Base-by-base conservation (phyloP, 1,284 basidiomycete genomes). In the Microbotryum lychnidis-dioicae region DNA sequence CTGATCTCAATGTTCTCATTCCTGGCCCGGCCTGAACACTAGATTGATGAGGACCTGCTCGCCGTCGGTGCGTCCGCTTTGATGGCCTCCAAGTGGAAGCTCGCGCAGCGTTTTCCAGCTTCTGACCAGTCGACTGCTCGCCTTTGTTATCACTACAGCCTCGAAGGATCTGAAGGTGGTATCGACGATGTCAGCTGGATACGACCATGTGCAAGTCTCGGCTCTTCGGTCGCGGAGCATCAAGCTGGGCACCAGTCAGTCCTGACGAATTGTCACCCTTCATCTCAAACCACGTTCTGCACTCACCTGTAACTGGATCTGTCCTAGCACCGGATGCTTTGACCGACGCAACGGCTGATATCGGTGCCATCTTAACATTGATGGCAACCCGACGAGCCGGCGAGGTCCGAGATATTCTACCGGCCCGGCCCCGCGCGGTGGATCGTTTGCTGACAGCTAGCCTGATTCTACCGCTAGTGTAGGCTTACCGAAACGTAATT, bases 311-410 rank as follows among this genome's bases (percentile, higher is more conserved):
- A 21, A 21, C 54, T 29, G 12, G 46, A 18, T 37, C 21, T 14
- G 25, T 25, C 27, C 10, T 33, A 54, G 45, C 62, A 29, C 66
- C 61, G 5, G 70, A 71, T 12, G 69, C 69, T 2, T 37, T 70
- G 23, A 73, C 67, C 20, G 61, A 56, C 47, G 63, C 68, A 86
- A 91, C 92, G 42, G 92, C 93, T 12, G 93, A 97, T 74, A 75
- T 90, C 12, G 83, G 86, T 0, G 80, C 94, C 50, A 88, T 94
- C 84, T 82, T 98, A 6, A 85, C 86, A 1, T 80, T 98, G 37
- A 96, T 94, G 90, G 89, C 91, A 0, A 83, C 86, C 56, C 82
- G 93, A 21, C 86, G 89, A 54, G 86, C 80, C 2, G 84, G 84
- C 44, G 77, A 84, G 62, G 70, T 64, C 46, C n/a, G 60, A n/a